Percentiles rank a stretch among this genome's conserved stretches.
Evolutionary conservation across 2,329 filamentous ascomycete genomes (phyloP).

Genomic region (Corynespora cassiicola): DNA sequence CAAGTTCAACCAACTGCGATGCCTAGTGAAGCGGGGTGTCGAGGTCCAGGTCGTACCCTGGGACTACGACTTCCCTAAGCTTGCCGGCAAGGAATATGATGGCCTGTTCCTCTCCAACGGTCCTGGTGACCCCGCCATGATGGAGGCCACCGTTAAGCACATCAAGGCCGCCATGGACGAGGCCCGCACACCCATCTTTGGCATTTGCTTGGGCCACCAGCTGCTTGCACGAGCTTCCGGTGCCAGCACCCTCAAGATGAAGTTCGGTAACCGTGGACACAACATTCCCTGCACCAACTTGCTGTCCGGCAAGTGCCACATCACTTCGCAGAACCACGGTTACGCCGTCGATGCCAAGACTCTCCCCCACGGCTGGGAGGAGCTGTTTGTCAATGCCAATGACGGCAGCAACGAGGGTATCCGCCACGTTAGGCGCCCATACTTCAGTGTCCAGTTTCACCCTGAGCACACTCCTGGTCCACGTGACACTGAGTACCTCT

Average conservation of each 20-base stretch:
- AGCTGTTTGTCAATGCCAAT: slow-evolving; percentile 97
- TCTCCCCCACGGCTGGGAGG: slow-evolving; percentile 81
- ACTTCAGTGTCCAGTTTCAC: slow-evolving; percentile 99
- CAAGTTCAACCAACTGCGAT: slow-evolving; percentile 97
- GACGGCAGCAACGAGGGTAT: slow-evolving; percentile 99
- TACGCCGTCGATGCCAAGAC: slow-evolving; percentile 86
- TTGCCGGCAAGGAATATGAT: slow-evolving; percentile 85
- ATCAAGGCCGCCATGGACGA: slow-evolving; percentile 78
- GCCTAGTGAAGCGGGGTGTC: slow-evolving; percentile 87
- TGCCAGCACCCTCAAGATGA: slow-evolving; percentile 91
- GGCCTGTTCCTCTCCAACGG: slow-evolving; percentile 98
- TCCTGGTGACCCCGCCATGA: slow-evolving; percentile 89
- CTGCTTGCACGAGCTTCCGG: slow-evolving; percentile 87
- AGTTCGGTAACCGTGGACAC: slow-evolving; percentile 98
- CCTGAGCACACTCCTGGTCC: slow-evolving; percentile 96
- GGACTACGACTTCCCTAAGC: slow-evolving; percentile 86
- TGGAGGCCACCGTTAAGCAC: slow-evolving; percentile 80
- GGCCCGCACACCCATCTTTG: slow-evolving; percentile 86
- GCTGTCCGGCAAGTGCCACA: slow-evolving; percentile 95
- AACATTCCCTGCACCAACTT: slow-evolving; percentile 98
- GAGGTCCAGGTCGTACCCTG: slow-evolving; percentile 95
- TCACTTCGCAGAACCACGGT: slow-evolving; percentile 98
- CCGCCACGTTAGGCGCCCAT: slow-evolving; percentile 81
- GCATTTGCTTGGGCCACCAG: slow-evolving; percentile 96
- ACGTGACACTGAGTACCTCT: slow-evolving; percentile 93